phyloP scores from a whole-genome alignment of 2,329 filamentous ascomycete genomes.

The Pseudogymnoascus sp. region DNA sequence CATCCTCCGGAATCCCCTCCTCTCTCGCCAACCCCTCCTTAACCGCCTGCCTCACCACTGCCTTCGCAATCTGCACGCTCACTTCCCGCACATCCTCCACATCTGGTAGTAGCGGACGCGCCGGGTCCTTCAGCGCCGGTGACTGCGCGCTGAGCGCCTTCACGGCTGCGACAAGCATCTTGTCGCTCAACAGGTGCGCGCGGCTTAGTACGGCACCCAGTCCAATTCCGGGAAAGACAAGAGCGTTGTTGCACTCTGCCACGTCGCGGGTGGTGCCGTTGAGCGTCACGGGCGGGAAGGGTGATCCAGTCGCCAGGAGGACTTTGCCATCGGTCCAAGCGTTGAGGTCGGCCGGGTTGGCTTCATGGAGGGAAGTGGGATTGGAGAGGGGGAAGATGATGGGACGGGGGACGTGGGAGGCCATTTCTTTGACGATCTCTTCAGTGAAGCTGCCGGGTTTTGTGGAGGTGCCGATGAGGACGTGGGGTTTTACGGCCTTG shows the following conservation, averaged over 20 bases:
- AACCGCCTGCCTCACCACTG: conserved; percentile 65
- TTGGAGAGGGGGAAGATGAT: conserved; percentile 78
- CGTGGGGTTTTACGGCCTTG: conserved; percentile 65
- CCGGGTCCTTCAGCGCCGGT: conserved; percentile 59
- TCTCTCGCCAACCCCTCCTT: conserved; percentile 61
- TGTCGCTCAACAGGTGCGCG: conserved; percentile 59
- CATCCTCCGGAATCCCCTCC: conserved; percentile 52
- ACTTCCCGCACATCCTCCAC: conserved; percentile 67
- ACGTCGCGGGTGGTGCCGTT: conserved; percentile 41
- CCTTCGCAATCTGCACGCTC: conserved; percentile 68
- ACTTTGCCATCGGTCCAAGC: conserved; percentile 72
- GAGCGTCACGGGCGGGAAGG: conserved; percentile 67
- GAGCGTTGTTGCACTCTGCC: conserved; percentile 85
- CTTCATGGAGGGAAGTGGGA: conserved; percentile 77
- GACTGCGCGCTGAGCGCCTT: conserved; percentile 64
- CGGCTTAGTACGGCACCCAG: conserved; percentile 69
- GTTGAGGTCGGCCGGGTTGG: conserved; percentile 66
- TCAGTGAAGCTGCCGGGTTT: conserved; percentile 66
- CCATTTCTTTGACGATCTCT: conserved; percentile 65
- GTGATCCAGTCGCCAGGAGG: conserved; percentile 75
- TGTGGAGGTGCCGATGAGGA: conserved; percentile 79
- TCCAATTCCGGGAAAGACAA: conserved; percentile 79
- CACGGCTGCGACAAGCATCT: conserved; percentile 75
- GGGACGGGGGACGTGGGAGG: conserved; percentile 62
- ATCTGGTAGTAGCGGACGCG: conserved; percentile 65